phyloP scores from a whole-genome alignment of 31 red algal species.

The Endocladia muricata region DNA sequence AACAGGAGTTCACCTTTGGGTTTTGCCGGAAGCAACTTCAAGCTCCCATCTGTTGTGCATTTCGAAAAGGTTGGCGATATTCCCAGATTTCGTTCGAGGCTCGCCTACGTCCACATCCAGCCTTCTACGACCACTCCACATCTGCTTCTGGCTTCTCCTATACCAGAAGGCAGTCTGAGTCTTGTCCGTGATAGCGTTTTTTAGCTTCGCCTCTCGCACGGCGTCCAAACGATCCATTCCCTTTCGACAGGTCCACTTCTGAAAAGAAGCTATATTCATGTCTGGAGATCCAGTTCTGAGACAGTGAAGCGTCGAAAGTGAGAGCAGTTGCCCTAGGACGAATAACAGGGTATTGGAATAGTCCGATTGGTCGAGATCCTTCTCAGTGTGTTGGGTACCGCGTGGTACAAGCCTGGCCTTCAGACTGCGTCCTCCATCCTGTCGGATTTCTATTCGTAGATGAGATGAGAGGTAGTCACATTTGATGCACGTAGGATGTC shows the following conservation, averaged over 20 bases:
- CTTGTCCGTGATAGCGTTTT: background rate
- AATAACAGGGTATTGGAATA: background rate
- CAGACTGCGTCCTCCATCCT: background rate
- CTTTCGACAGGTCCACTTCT: constrained; percentile 3
- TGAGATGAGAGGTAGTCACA: background rate
- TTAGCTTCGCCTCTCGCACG: background rate
- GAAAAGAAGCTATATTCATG: background rate
- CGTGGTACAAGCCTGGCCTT: background rate
- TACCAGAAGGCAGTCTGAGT: background rate
- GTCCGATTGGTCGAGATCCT: background rate
- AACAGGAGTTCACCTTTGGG: background rate
- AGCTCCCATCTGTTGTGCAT: background rate
- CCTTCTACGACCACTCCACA: background rate
- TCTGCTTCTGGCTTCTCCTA: background rate
- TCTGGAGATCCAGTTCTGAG: background rate
- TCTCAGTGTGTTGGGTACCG: background rate
- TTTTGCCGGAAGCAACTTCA: background rate
- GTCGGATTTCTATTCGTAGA: background rate
- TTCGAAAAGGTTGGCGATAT: constrained; percentile 2
- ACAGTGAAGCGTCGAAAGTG: background rate
- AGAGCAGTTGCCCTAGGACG: background rate
- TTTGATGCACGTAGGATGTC: background rate
- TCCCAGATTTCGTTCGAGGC: background rate
- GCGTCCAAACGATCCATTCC: background rate
- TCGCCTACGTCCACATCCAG: background rate